Conservation (phyloP, 192 early-diverging fungal species). For the Lobosporangium transversale region DNA sequence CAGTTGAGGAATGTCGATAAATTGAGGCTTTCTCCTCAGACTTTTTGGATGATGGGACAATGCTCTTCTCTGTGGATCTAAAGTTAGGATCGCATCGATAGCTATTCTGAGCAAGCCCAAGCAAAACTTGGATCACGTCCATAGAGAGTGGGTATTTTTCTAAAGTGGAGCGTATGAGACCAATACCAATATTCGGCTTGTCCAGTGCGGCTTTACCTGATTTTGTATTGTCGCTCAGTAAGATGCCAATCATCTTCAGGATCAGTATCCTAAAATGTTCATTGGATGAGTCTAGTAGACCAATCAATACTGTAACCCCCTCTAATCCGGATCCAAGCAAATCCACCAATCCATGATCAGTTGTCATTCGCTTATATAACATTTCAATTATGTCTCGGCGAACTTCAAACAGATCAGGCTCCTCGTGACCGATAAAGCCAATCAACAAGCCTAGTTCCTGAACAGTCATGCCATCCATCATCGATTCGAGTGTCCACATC, state of each 20-base stretch:
- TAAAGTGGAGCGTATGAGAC: constrained; percentile 29
- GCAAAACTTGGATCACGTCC: constrained; percentile 53
- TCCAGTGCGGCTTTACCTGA: constrained; percentile 44
- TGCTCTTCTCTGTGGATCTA: constrained; percentile 26
- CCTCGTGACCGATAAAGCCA: constrained; percentile 46
- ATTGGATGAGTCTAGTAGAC: constrained; percentile 48
- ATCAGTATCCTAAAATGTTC: constrained; percentile 50
- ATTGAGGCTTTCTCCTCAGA: constrained; percentile 5
- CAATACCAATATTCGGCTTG: constrained; percentile 52
- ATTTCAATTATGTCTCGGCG: constrained; percentile 52
- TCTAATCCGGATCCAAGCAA: constrained; percentile 47
- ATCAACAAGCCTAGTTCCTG: constrained; percentile 51
- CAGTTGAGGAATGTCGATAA: not conserved
- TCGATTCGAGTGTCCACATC: constrained; percentile 54
- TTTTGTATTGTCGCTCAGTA: constrained; percentile 53
- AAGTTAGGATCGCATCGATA: constrained; percentile 51
- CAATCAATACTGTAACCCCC: constrained; percentile 48
- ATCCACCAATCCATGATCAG: constrained; percentile 43
- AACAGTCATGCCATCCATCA: constrained; percentile 53
- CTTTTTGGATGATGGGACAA: not conserved
- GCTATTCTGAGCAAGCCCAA: constrained; percentile 50
- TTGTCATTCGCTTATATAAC: constrained; percentile 54
- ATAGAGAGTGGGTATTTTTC: constrained; percentile 51
- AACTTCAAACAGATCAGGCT: constrained; percentile 34
- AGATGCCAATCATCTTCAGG: constrained; percentile 56